phyloP scores from a whole-genome alignment of 176 grass and related monocot species.

The Oryza coarctata region DNA sequence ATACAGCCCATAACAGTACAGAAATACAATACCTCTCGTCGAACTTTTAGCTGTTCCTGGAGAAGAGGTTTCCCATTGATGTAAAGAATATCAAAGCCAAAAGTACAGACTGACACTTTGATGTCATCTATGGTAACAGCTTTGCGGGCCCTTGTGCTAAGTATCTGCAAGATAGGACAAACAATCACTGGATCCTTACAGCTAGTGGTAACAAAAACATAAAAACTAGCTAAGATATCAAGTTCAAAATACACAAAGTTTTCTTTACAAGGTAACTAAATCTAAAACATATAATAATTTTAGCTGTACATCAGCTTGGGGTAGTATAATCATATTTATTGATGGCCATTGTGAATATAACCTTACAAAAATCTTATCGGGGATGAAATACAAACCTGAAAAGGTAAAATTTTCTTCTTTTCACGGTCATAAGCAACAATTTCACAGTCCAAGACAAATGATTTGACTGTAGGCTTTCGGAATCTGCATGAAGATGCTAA shows the following conservation, averaged over 20 bases:
- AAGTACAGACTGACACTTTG: slow-evolving; percentile 95
- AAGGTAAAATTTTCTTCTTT: slow-evolving; percentile 88
- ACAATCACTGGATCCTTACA: slow-evolving; percentile 22
- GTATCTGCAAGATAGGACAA: slow-evolving; percentile 62
- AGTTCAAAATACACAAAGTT: neutral
- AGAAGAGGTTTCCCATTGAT: slow-evolving; percentile 83
- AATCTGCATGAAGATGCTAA: slow-evolving; percentile 66
- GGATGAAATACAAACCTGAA: slow-evolving; percentile 71
- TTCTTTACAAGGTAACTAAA: neutral
- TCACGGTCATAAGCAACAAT: slow-evolving; percentile 93
- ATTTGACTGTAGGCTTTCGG: slow-evolving; percentile 72
- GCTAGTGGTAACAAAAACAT: slow-evolving; percentile 15
- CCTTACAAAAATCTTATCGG: slow-evolving; percentile 23
- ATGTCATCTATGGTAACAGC: slow-evolving; percentile 95
- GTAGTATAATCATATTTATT: slow-evolving; percentile 1
- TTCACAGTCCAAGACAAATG: slow-evolving; percentile 97
- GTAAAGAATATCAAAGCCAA: slow-evolving; percentile 98
- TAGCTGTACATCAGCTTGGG: slow-evolving; percentile 21
- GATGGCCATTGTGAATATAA: slow-evolving; percentile 1
- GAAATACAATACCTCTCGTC: slow-evolving; percentile 66
- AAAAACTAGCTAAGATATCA: slow-evolving; percentile 14
- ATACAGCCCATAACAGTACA: slow-evolving; percentile 18
- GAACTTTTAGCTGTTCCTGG: slow-evolving; percentile 91
- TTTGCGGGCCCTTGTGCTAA: slow-evolving; percentile 92
- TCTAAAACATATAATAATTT: neutral